Base-by-base conservation (phyloP, 352 stramenopile genomes). In the Peronosclerospora sorghi region DNA sequence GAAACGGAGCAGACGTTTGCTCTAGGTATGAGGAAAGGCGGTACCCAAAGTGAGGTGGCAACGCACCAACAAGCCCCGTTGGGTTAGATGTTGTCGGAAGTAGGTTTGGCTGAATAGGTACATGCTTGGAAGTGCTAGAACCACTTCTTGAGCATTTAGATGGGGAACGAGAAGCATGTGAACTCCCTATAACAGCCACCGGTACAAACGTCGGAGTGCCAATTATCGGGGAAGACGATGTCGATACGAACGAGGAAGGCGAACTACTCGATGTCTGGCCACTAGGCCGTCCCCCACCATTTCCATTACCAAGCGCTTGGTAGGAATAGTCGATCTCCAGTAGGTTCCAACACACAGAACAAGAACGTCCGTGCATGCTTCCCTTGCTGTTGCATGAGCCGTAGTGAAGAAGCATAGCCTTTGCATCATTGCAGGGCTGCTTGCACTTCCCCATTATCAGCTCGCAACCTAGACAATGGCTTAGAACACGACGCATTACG, bases 41-140 rank as follows among this genome's bases (percentile, higher is more conserved):
- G 32, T 70, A 74, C 5, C 73, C 65, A 41, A 87, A 77, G 13
- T 78, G 64, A 20, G 72, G 75, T 26, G 54, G 54, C 41, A 83
- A 67, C 5, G 59, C 37, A 23, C 65, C 54, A 20, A 79, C 70
- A 14, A 86, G 56, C 18, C 71, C 68, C 65, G 79, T 73, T 7
- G 74, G 74, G 44, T 87, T 87, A 2, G 70, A 83, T 6, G 55
- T 53, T 10, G 73, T 86, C n/a, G 73, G 73, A 28, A 85, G 48
- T n/a, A 68, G 68, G 43, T 87, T 87, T 3, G 75, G 75, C 57
- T 87, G 75, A 29, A 87, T 87, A n/a, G 63, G 63, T 4, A 86
- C 67, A 41, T 80, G 74, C 41, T 82, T 82, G 15, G 49, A 56
- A 15, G 48, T 14, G 4, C 41, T 20, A 12, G 37, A 26, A 29